Evolutionary conservation across 768 basidiomycete species (phyloP).

Genomic region (Tephrocybe sp.): DNA sequence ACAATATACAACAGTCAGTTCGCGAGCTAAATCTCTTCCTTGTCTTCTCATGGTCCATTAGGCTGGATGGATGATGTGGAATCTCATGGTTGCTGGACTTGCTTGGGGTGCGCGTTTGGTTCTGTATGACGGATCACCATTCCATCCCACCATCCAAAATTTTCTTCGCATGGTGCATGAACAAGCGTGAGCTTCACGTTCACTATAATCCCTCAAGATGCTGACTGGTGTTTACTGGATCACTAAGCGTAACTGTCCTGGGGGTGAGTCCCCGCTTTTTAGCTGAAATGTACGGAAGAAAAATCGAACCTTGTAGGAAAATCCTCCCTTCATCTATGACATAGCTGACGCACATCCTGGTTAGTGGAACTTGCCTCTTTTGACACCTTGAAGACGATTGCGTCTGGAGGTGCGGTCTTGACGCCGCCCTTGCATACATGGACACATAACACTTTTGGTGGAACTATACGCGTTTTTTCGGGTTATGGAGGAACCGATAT

Average conservation of each 20-base stretch:
- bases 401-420: conserved; percentile 60
- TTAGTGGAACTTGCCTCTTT: conserved; percentile 50
- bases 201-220: not conserved
- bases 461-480: conserved; percentile 44
- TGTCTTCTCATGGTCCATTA: conserved; percentile 19
- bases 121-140: conserved; percentile 70
- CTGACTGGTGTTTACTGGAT: not conserved
- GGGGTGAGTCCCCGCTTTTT: conserved; percentile 63
- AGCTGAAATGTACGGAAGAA: conserved; percentile 52
- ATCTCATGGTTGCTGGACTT: conserved; percentile 51
- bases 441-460: conserved; percentile 55
- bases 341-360: not conserved
- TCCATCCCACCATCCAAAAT: conserved; percentile 47
- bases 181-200: conserved; percentile 40
- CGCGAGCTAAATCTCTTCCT: not conserved
- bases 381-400: conserved; percentile 45
- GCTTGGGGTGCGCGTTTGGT: conserved; percentile 48
- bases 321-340: conserved; percentile 26
- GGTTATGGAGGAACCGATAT: conserved; percentile 71
- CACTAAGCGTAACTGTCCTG: conserved; percentile 28
- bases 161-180: conserved; percentile 56
- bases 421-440: conserved; percentile 64
- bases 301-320: conserved; percentile 50
- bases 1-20: conserved; percentile 64
- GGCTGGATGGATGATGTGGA: conserved; percentile 85